Conservation (phyloP, 352 stramenopile species). For the Lagenidium giganteum region DNA sequence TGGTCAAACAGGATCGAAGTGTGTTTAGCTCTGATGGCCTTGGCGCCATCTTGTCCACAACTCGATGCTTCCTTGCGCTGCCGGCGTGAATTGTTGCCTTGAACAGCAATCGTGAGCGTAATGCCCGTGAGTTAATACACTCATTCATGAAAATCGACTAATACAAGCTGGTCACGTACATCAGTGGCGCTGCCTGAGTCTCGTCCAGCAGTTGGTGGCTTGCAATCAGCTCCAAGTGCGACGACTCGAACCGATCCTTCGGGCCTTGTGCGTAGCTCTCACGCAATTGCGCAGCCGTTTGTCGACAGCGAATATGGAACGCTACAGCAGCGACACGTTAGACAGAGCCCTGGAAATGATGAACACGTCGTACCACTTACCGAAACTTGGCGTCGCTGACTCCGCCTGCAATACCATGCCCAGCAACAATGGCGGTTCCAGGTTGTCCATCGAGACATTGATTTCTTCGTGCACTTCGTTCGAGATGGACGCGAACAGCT, state of each 20-base stretch:
- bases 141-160: background rate
- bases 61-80: conserved; percentile 14
- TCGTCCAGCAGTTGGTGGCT: conserved; percentile 21
- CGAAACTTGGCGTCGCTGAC: conserved; percentile 14
- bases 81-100: conserved; percentile 11
- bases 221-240: conserved; percentile 41
- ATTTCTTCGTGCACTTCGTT: conserved; percentile 17
- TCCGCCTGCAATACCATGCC: conserved; percentile 10
- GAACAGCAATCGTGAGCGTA: background rate
- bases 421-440: conserved; percentile 12
- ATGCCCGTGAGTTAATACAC: background rate
- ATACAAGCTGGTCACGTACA: conserved; percentile 20
- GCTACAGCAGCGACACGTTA: conserved; percentile 19
- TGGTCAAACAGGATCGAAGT: too few relatives aligned
- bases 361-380: conserved; percentile 10
- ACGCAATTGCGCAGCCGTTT: conserved; percentile 11
- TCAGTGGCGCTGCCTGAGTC: conserved; percentile 2
- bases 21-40: background rate
- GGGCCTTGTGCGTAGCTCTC: conserved; percentile 16
- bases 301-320: conserved; percentile 46
- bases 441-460: conserved; percentile 5
- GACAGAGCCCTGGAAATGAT: too few relatives aligned
- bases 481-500: conserved; percentile 29
- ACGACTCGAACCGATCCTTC: conserved; percentile 28
- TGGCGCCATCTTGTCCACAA: conserved; percentile 7